phyloP scores from a whole-genome alignment of 2,329 filamentous ascomycete genomes.

The Sarocladium brachiariae region DNA sequence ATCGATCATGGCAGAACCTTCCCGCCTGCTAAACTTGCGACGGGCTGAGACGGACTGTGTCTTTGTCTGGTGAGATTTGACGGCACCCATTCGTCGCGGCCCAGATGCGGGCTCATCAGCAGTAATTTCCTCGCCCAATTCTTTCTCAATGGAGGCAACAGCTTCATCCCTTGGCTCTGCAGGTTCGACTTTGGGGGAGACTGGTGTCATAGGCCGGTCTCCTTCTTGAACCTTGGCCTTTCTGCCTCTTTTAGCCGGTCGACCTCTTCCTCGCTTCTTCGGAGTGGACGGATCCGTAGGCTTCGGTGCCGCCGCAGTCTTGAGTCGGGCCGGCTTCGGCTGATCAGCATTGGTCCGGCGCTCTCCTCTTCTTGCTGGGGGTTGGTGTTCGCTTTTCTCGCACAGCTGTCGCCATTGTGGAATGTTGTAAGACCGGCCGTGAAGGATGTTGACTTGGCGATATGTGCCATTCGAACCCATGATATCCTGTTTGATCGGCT shows the following conservation, averaged over 20 bases:
- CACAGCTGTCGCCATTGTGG: constrained; percentile 93
- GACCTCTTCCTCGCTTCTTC: constrained; percentile 32
- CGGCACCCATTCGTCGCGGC: constrained; percentile 42
- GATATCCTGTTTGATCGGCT: constrained; percentile 97
- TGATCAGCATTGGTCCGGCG: constrained; percentile 57
- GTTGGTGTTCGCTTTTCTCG: constrained; percentile 92
- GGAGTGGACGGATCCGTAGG: constrained; percentile 23
- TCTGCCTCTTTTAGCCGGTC: constrained; percentile 28
- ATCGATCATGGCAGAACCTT: constrained; percentile 72
- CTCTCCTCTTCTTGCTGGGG: constrained; percentile 83
- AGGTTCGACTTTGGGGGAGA: constrained; percentile 41
- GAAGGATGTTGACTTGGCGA: constrained; percentile 93
- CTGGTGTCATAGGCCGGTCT: constrained; percentile 51
- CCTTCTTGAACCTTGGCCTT: constrained; percentile 35
- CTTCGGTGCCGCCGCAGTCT: constrained; percentile 25
- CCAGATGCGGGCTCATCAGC: constrained; percentile 29
- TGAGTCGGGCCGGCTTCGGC: constrained; percentile 36
- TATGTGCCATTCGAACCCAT: constrained; percentile 93
- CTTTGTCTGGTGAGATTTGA: constrained; percentile 47
- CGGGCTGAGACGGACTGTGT: constrained; percentile 76
- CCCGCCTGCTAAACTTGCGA: constrained; percentile 76
- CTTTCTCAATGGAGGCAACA: constrained; percentile 34
- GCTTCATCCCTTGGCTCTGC: constrained; percentile 24
- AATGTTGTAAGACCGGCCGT: constrained; percentile 91
- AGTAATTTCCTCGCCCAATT: constrained; percentile 33